A percentile compares a stretch with the other conserved stretches of the same genome.
phyloP scores from a whole-genome alignment of 2,329 filamentous ascomycete genomes.

The Fusarium domesticum region DNA sequence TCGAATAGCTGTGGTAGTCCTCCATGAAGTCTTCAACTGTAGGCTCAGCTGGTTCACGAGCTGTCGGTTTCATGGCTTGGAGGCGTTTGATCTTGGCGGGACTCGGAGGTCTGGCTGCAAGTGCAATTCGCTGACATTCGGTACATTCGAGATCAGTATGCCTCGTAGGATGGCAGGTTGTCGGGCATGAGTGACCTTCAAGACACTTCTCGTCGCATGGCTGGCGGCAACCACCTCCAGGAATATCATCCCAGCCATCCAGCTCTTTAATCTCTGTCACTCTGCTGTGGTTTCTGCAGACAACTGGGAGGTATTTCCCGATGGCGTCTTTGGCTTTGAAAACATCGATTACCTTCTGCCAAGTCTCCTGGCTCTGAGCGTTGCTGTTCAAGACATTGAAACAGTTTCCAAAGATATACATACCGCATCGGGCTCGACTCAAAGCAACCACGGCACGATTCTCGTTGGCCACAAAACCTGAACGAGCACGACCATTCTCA shows the following conservation, averaged over 20 bases:
- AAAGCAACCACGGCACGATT: conserved; percentile 59
- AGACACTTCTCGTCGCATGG: conserved; percentile 16
- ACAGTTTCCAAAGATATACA: conserved; percentile 83
- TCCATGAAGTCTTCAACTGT: conserved; percentile 40
- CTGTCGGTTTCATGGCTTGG: background rate
- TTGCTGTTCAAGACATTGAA: conserved; percentile 47
- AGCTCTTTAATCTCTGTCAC: conserved; percentile 51
- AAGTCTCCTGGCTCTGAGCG: conserved; percentile 39
- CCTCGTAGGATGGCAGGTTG: conserved; percentile 17
- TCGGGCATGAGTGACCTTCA: conserved; percentile 21
- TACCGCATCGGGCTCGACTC: conserved; percentile 69
- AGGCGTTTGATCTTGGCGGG: too few relatives aligned
- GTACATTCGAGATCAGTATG: conserved; percentile 31
- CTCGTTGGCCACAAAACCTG: conserved; percentile 70
- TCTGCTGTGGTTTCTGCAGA: conserved; percentile 57
- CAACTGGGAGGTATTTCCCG: conserved; percentile 53
- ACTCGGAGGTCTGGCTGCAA: conserved; percentile 19
- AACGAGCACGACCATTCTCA: conserved; percentile 35
- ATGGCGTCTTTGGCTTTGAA: conserved; percentile 39
- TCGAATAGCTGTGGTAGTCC: conserved; percentile 6
- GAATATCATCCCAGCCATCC: conserved; percentile 47
- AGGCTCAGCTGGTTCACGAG: background rate
- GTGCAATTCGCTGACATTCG: conserved; percentile 9
- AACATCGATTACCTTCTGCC: conserved; percentile 39
- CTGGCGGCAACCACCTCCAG: conserved; percentile 18